A percentile compares a stretch with the other conserved stretches of the same genome.
phyloP scores from a whole-genome alignment of 352 stramenopile genomes.

The Globisporangium lucens region DNA sequence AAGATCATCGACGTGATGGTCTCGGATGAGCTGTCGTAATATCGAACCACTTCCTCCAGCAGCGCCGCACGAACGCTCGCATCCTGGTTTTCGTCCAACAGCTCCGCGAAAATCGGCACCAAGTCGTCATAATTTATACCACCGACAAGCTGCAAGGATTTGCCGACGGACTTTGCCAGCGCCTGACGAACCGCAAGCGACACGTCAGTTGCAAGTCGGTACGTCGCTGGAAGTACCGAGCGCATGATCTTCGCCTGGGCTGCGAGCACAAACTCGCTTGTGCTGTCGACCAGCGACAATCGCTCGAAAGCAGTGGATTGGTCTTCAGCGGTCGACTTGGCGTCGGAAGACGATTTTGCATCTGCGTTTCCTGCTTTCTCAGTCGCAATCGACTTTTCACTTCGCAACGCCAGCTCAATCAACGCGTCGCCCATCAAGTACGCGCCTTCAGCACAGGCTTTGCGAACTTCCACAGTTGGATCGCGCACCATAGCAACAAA shows the following conservation, averaged over 20 bases:
- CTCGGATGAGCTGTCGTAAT: constrained; percentile 67
- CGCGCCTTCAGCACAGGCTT: constrained; percentile 60
- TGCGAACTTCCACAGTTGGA: constrained; percentile 83
- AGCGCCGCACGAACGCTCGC: constrained; percentile 72
- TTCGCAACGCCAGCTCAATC: constrained; percentile 40
- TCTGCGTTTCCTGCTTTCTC: constrained; percentile 1
- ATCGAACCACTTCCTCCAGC: constrained; percentile 77
- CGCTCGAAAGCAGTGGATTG: constrained; percentile 27
- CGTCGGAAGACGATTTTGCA: background rate
- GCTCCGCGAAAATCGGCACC: constrained; percentile 80
- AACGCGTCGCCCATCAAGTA: constrained; percentile 67
- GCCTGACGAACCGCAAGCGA: constrained; percentile 73
- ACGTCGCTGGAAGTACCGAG: constrained; percentile 76
- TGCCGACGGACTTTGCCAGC: constrained; percentile 72
- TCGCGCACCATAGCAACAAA: constrained; percentile 83
- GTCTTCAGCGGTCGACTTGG: constrained; percentile 11
- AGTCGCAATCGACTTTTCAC: constrained; percentile 11
- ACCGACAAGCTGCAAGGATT: constrained; percentile 66
- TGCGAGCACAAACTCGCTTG: constrained; percentile 42
- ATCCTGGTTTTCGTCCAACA: constrained; percentile 80
- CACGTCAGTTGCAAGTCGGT: constrained; percentile 71
- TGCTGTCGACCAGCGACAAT: constrained; percentile 18
- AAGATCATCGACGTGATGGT: constrained; percentile 69
- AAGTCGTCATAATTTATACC: constrained; percentile 75
- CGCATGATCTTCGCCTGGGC: constrained; percentile 79